Evolutionary conservation across 78 protist species (phyloP), one percentile per base, ranked within the genome.

Genomic region (Anaeramoeba flamelloides): DNA sequence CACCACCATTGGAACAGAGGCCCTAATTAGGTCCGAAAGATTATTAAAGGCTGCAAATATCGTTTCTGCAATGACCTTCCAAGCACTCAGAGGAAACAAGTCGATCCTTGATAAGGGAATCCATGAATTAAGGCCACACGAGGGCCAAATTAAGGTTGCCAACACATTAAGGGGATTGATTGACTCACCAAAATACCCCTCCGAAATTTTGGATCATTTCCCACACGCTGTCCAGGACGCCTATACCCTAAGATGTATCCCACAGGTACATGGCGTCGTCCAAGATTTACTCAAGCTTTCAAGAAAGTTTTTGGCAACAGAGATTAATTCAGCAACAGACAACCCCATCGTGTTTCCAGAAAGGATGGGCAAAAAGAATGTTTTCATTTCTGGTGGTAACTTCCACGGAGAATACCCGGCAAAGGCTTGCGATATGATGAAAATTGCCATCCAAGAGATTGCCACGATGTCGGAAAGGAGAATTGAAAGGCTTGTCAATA

Each of bases 371-470:
- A 34, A 30, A 65, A 74, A 30, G 69, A 39, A 40, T 1, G 33
- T 81, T 38, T 38, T 80, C 1, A 53, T 90, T 40, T 87, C 93
- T 22, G 91, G 92, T 36, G 96, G 96, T 36, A 91, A 93, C 77
- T 93, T 93, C 87, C 94, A 92, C 79, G 96, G 96, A 34, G 94
- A 92, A 74, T 90, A 89, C 74, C 37, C 80, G 22, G 89, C 89
- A 30, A 69, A 82, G 74, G 82, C 79, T 32, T 26, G n/a, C 83
- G 94, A 87, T 3, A 12, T 88, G 75, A 95, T 93, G 0, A 87
- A 93, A 0, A 88, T 91, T 41, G 94, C 87, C 39, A 53, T 90
- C 0, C 85, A 77, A 76, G 95, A 94, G 74, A 40, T 92, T 39
- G 87, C 88, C 64, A 90, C 76, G 76, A 90, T 93, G 3, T 41